These are phyloP conservation scores for Apiospora phragmitis DNA, from an alignment of 2,329 filamentous ascomycete species.

Conservation along the genomic window DNA sequence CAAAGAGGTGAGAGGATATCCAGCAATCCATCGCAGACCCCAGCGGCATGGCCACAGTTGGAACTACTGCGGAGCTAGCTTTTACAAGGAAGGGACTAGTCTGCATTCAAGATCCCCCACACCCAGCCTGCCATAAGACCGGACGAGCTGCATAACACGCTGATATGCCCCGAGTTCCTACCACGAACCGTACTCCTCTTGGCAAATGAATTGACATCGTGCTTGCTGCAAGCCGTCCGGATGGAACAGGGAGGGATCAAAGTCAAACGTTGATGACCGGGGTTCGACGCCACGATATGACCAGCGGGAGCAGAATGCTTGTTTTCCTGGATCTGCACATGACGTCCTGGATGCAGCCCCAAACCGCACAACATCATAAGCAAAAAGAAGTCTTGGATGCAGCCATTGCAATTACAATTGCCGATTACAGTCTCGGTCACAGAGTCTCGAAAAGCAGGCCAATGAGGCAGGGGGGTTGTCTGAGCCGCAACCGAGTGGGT, in stretches of 20 bases:
- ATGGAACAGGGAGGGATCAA: background rate
- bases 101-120: background rate
- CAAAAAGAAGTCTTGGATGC: background rate
- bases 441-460: background rate
- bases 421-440: background rate
- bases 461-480: background rate
- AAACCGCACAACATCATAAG: background rate
- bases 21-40: conserved; percentile 4
- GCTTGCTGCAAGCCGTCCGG: background rate
- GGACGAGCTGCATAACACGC: background rate
- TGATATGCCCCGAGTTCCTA: background rate
- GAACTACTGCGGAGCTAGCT: conserved; percentile 2
- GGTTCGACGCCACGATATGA: background rate
- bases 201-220: background rate
- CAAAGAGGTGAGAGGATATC: background rate
- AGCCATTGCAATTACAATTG: background rate
- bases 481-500: background rate
- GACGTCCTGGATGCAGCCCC: background rate
- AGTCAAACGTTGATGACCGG: background rate
- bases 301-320: background rate
- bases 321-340: background rate
- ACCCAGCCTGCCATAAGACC: background rate
- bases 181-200: background rate
- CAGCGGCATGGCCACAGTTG: conserved; percentile 2
- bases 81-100: background rate